These are phyloP conservation scores for Beauveria sp. DNA, from an alignment of 2,329 filamentous ascomycete species.

Conservation along the genomic window DNA sequence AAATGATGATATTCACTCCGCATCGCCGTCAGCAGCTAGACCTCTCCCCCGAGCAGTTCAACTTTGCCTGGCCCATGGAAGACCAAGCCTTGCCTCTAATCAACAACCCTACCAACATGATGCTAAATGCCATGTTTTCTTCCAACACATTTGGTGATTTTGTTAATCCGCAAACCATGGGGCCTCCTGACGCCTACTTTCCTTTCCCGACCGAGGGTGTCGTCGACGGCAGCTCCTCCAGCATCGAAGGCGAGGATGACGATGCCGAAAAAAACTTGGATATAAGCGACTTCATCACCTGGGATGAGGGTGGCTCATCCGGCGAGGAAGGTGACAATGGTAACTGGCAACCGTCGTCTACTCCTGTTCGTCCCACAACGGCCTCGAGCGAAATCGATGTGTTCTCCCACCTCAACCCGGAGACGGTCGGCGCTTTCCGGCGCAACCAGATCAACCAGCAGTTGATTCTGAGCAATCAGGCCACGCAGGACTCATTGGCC, in stretches of 20 bases:
- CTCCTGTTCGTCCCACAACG: slow-evolving; percentile 42
- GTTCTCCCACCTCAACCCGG: slow-evolving; percentile 53
- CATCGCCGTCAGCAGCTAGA: slow-evolving; percentile 41
- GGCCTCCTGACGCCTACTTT: slow-evolving; percentile 69
- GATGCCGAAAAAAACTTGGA: slow-evolving; percentile 58
- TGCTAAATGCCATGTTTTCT: slow-evolving; percentile 67
- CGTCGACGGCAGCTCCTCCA: slow-evolving; percentile 40
- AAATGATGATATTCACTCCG: slow-evolving; percentile 58
- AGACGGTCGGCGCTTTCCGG: slow-evolving; percentile 72
- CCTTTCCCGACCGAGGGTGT: slow-evolving; percentile 56
- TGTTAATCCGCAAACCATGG: slow-evolving; percentile 58
- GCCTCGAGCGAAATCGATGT: slow-evolving; percentile 39
- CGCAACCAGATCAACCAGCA: slow-evolving; percentile 57
- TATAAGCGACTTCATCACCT: slow-evolving; percentile 66
- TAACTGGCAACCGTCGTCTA: slow-evolving; percentile 43
- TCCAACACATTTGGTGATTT: slow-evolving; percentile 48
- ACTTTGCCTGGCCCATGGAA: slow-evolving; percentile 37
- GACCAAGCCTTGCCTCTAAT: slow-evolving; percentile 48
- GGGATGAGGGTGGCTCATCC: slow-evolving; percentile 51
- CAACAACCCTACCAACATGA: slow-evolving; percentile 63
- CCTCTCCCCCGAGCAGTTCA: slow-evolving; percentile 48
- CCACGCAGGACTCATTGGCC: slow-evolving; percentile 54
- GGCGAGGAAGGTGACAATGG: slow-evolving; percentile 50
- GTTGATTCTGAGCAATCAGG: slow-evolving; percentile 52
- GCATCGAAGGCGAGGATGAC: slow-evolving; percentile 45